A percentile compares a stretch with the other conserved stretches of the same genome.
phyloP scores from a whole-genome alignment of 345 rosid genomes.

The Eucalyptus guilfoylei region DNA sequence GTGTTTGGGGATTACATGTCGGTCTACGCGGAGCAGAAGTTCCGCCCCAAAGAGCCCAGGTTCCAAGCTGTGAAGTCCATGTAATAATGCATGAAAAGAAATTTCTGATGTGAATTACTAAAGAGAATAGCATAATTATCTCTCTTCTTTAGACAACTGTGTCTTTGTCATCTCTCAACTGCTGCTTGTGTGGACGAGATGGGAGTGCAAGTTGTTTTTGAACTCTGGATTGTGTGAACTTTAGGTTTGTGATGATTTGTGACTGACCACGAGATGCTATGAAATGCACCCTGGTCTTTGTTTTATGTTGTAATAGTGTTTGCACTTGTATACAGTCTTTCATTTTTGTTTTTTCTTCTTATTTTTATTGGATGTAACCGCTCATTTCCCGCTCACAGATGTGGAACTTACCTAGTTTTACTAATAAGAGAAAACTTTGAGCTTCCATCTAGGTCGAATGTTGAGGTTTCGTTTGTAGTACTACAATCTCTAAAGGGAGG shows the following conservation, averaged over 20 bases:
- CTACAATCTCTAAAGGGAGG: background rate
- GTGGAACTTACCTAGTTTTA: background rate
- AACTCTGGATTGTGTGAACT: background rate
- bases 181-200: background rate
- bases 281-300: background rate
- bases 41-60: constrained; percentile 79
- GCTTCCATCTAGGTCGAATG: background rate
- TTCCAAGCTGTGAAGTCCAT: constrained; percentile 55
- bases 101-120: background rate
- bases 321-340: background rate
- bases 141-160: background rate
- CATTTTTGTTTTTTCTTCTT: background rate
- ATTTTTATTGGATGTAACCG: background rate
- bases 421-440: background rate
- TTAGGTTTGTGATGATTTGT: background rate
- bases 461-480: background rate
- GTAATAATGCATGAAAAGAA: background rate
- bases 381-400: background rate
- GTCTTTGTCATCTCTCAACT: background rate
- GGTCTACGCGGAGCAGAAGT: constrained; percentile 80
- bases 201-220: background rate
- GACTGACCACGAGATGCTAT: background rate
- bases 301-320: background rate
- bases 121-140: background rate
- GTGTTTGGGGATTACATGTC: constrained; percentile 94